These are phyloP conservation scores for Nitzschia inconspicua DNA, from an alignment of 108 stramenopile species.

Conservation along the genomic window DNA sequence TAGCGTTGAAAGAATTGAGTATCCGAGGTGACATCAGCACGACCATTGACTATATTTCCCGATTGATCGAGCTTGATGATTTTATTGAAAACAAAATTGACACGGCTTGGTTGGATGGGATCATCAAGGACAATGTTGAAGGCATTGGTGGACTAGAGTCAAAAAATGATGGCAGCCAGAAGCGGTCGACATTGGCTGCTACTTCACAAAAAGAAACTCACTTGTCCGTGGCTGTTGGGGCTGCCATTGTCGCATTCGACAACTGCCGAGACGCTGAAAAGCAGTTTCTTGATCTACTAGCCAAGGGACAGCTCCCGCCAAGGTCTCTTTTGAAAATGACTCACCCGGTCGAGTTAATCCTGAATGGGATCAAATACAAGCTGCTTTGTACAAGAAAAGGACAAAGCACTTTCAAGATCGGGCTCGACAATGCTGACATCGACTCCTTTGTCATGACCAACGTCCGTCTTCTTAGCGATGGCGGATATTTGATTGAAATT, in stretches of 20 bases:
- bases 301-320: conserved; percentile 91
- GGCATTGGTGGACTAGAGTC: conserved; percentile 21
- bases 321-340: conserved; percentile 72
- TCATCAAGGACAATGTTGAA: conserved; percentile 79
- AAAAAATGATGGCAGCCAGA: background rate
- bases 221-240: conserved; percentile 71
- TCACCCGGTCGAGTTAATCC: conserved; percentile 86
- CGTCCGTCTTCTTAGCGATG: conserved; percentile 91
- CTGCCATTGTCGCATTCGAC: conserved; percentile 73
- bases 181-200: conserved; percentile 11
- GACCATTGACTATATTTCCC: conserved; percentile 97
- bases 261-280: conserved; percentile 47
- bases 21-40: conserved; percentile 99
- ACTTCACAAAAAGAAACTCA: conserved; percentile 29
- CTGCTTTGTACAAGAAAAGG: conserved; percentile 73
- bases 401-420: conserved; percentile 58
- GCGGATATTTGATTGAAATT: conserved; percentile 93
- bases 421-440: background rate
- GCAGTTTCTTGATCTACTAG: conserved; percentile 73
- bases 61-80: conserved; percentile 92
- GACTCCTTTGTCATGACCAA: conserved; percentile 60
- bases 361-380: conserved; percentile 92
- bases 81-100: conserved; percentile 93
- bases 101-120: conserved; percentile 98
- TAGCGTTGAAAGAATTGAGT: conserved; percentile 95